Evolutionary conservation across 1,139 yeast genomes (phyloP).

Genomic region (Debaryomyces fabryi): DNA sequence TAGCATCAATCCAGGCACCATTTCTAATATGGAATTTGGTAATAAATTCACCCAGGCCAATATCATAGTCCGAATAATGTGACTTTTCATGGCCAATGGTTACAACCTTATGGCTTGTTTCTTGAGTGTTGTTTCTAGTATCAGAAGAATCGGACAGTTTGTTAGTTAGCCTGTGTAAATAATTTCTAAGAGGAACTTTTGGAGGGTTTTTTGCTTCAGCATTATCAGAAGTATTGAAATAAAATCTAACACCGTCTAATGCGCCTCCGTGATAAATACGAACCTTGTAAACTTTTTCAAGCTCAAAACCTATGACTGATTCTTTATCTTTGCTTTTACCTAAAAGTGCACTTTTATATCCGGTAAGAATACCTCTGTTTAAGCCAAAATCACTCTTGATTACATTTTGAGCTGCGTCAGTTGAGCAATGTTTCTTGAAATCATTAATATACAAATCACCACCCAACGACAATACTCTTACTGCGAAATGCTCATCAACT

Average conservation of each 20-base stretch:
- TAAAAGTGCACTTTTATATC: slow-evolving; percentile 47
- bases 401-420: slow-evolving; percentile 16
- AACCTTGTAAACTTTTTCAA: slow-evolving; percentile 42
- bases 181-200: slow-evolving; percentile 51
- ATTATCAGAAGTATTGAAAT: slow-evolving; percentile 14
- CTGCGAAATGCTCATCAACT: slow-evolving; percentile 41
- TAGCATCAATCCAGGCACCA: slow-evolving; percentile 90
- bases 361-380: slow-evolving; percentile 38
- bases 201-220: slow-evolving; percentile 28
- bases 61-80: slow-evolving; percentile 56
- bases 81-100: slow-evolving; percentile 67
- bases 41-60: slow-evolving; percentile 61
- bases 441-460: slow-evolving; percentile 40
- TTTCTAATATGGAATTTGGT: slow-evolving; percentile 63
- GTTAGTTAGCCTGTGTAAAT: slow-evolving; percentile 34
- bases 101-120: slow-evolving; percentile 21
- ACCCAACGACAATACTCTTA: slow-evolving; percentile 51
- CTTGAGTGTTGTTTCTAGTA: background rate
- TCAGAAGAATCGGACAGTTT: slow-evolving; percentile 14
- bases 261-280: slow-evolving; percentile 74
- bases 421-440: slow-evolving; percentile 28
- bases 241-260: slow-evolving; percentile 66
- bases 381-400: slow-evolving; percentile 48
- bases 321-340: slow-evolving; percentile 36
- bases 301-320: slow-evolving; percentile 33